These are phyloP conservation scores for Angomonas ambiguus DNA, from an alignment of 208 protist genomes.

Conservation along the genomic window DNA sequence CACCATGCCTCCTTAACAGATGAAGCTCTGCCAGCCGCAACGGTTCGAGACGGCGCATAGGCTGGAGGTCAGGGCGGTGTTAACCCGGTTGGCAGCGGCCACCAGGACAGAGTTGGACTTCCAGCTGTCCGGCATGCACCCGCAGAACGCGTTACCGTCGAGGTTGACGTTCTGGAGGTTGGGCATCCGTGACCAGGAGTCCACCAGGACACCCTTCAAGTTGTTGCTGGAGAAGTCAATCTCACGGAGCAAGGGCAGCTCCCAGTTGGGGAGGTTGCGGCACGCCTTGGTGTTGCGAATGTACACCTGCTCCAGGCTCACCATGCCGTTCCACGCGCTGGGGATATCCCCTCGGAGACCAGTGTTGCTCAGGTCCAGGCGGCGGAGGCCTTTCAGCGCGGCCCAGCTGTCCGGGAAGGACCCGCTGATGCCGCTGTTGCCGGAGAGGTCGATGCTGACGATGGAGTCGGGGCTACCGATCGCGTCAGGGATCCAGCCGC, in stretches of 20 bases:
- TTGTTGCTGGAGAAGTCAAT: not conserved
- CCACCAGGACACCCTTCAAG: not conserved
- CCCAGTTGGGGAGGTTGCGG: conserved; percentile 18
- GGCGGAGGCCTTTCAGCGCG: conserved; percentile 13
- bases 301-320: conserved; percentile 10
- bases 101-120: not conserved
- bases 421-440: conserved; percentile 17
- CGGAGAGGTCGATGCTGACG: conserved; percentile 22
- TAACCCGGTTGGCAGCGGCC: too few species aligned
- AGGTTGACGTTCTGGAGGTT: conserved; percentile 9
- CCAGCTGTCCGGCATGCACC: conserved; percentile 16
- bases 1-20: too few species aligned
- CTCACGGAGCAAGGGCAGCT: conserved; percentile 10
- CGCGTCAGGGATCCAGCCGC: conserved; percentile 13
- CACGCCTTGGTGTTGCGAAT: conserved; percentile 16
- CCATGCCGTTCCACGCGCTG: conserved; percentile 19
- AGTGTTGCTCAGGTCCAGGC: conserved; percentile 22
- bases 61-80: too few species aligned
- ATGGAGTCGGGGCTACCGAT: not conserved
- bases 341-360: conserved; percentile 13
- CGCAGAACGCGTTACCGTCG: conserved; percentile 15
- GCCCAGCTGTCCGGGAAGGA: conserved; percentile 19
- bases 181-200: not conserved
- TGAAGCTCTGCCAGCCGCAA: too few species aligned
- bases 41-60: too few species aligned